Evolutionary conservation across 1,284 basidiomycete genomes (phyloP), one percentile per base, ranked within the genome.

Genomic region (Cystobasidium sp.): DNA sequence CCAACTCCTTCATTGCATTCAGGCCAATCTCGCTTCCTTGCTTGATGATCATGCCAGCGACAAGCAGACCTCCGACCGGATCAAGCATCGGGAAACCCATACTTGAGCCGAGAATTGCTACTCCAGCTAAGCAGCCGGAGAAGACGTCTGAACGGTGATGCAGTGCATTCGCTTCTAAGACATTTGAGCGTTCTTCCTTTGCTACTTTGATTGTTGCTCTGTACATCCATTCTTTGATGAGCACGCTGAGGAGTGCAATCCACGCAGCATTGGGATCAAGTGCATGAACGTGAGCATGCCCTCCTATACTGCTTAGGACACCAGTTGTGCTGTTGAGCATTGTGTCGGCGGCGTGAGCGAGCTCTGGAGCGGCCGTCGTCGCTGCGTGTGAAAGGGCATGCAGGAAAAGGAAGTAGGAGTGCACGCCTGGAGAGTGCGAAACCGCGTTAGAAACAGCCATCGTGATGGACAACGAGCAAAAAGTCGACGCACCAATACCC

Each of bases 101-200:
- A 80, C 91, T 88, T 75, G 88, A 86, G 6, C 89, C 91, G 9
- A 94, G 82, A 79, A 97, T 97, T 18, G 94, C 94, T 51, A 90
- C 87, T 66, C 97, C 87, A 20, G 94, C 93, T 62, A 97, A 93
- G 63, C 90, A 80, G 78, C 91, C 93, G 4, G 93, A 93, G 81
- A 94, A 93, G 18, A 93, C 93, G 82, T 99, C 96, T 75, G 91
- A 94, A 41, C 96, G 88, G 83, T 99, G 97, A 82, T 99, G 92
- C 69, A 94, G 86, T 8, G 93, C 94, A 81, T 97, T 97, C 24
- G 94, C 95, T 52, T 91, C 86, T 56, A 99, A 84, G 0, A 99
- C 96, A 1, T 92, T 91, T 80, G 91, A 93, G 79, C 90, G 89
- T 82, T 97, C 94, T 79, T 93, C 88, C 76, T 91, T 88, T 6